Base-by-base conservation (phyloP, 2,329 filamentous ascomycete species). In the Cladobotryum mycophilum region DNA sequence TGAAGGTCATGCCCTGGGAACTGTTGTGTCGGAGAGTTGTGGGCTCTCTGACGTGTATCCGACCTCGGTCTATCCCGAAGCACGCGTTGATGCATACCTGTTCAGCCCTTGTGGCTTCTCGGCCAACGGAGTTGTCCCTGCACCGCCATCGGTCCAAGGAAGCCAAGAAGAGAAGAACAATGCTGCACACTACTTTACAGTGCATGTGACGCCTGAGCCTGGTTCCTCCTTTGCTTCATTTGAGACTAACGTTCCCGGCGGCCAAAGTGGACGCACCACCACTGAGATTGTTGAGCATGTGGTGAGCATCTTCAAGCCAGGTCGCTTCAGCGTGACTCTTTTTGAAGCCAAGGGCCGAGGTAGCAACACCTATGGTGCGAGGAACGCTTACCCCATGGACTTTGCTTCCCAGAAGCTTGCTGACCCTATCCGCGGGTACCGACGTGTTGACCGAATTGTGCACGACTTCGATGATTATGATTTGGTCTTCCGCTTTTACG, bases 391-490 rank as follows among this genome's bases (percentile, higher is more conserved):
- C 49, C 53, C 62, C 47, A 58, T 66, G 54, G 54, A 61, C 53
- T 60, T 64, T 56, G 64, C 72, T 53, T 60, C 68, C 48, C 76
- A 78, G 67, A 71, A 72, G 22, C 68, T 79, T 12, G 86, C 91
- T 73, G 91, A 97, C 62, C 76, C 77, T 46, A 87, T 99, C 59
- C 76, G 81, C 54, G 93, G 93, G 2, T 99, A 99, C 67, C 82
- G 86, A 54, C 82, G 93, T 17, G 81, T 96, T 48, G 93, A 99
- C 68, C 86, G 91, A 49, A 96, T 99, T 58, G 89, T 99, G 46
- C 93, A 99, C 68, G 91, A 97, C 63, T 85, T 99, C 61, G 92
- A 99, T 64, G 93, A 95, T 48, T 99, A 99, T 65, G 91, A 97
- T 67, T 77, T 99, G 36, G 86, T 99, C 42, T 99, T 99, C 74